phyloP scores from a whole-genome alignment of 2,329 filamentous ascomycete species.

The Cercospora sojina region DNA sequence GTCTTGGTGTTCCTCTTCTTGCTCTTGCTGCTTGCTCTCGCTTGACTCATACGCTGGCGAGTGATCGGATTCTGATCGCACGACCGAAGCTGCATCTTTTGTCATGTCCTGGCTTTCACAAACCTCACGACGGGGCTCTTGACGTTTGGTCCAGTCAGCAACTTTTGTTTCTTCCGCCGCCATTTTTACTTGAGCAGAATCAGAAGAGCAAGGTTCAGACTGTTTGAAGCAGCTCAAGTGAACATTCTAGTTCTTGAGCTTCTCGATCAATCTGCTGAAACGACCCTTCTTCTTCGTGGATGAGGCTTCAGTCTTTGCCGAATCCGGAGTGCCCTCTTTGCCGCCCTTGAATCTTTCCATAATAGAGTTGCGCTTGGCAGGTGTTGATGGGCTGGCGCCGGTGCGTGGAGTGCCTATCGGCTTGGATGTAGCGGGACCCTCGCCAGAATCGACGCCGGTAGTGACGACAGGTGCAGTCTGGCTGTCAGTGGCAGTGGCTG shows the following conservation, averaged over 20 bases:
- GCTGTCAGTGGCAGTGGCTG: conserved; percentile 23
- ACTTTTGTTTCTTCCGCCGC: neutral
- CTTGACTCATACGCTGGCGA: neutral
- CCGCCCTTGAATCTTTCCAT: conserved; percentile 37
- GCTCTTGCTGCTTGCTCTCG: neutral
- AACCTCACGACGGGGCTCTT: neutral
- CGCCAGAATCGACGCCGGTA: conserved; percentile 41
- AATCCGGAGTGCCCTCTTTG: conserved; percentile 42
- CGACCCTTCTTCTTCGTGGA: conserved; percentile 50
- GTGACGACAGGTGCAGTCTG: conserved; percentile 45
- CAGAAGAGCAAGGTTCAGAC: neutral
- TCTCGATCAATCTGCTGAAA: conserved; percentile 52
- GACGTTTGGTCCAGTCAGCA: neutral
- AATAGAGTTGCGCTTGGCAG: conserved; percentile 33
- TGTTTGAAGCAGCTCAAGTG: neutral
- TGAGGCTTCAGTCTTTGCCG: conserved; percentile 36
- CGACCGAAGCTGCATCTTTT: neutral
- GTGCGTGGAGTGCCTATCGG: conserved; percentile 33
- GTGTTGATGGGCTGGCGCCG: conserved; percentile 27
- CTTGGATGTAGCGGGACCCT: conserved; percentile 28
- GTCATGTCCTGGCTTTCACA: neutral
- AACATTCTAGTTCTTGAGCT: conserved; percentile 39
- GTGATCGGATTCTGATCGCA: neutral
- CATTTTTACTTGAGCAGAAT: neutral
- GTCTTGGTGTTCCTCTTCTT: neutral